Evolutionary conservation across 2,329 filamentous ascomycete species (phyloP).

Genomic region (Pyrenochaeta sp.): DNA sequence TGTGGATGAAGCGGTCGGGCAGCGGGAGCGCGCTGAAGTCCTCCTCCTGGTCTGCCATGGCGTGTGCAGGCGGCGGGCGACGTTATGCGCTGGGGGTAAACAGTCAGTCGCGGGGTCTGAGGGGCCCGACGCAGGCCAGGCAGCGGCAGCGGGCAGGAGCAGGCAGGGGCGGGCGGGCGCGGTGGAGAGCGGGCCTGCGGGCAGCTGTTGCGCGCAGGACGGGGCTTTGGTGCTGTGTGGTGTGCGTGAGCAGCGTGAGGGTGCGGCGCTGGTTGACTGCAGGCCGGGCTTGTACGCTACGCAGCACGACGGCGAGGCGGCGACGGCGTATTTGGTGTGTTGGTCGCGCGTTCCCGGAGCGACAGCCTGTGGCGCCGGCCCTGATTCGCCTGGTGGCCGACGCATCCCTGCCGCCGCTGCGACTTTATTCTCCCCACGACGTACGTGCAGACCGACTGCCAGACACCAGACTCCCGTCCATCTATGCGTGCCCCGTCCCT

Average conservation of each 20-base stretch:
- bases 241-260: neutral
- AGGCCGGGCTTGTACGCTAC: neutral
- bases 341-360: slow-evolving; percentile 10
- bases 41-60: slow-evolving; percentile 83
- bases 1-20: slow-evolving; percentile 82
- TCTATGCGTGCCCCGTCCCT: too few relatives aligned
- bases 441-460: neutral
- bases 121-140: too few relatives aligned
- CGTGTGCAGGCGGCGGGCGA: slow-evolving; percentile 13
- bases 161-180: neutral
- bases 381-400: slow-evolving; percentile 8
- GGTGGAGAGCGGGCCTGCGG: neutral
- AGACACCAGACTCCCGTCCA: neutral
- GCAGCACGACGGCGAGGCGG: too few relatives aligned
- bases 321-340: slow-evolving; percentile 14
- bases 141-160: neutral
- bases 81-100: neutral
- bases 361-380: slow-evolving; percentile 11
- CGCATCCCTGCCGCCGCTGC: slow-evolving; percentile 20
- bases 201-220: neutral
- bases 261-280: neutral
- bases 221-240: slow-evolving; percentile 1
- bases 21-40: slow-evolving; percentile 80
- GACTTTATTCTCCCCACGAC: slow-evolving; percentile 1
- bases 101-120: neutral